Evolutionary conservation across 139 green algal species (phyloP), one percentile per base, ranked within the genome.

Genomic region (Medakamo hakoo): DNA sequence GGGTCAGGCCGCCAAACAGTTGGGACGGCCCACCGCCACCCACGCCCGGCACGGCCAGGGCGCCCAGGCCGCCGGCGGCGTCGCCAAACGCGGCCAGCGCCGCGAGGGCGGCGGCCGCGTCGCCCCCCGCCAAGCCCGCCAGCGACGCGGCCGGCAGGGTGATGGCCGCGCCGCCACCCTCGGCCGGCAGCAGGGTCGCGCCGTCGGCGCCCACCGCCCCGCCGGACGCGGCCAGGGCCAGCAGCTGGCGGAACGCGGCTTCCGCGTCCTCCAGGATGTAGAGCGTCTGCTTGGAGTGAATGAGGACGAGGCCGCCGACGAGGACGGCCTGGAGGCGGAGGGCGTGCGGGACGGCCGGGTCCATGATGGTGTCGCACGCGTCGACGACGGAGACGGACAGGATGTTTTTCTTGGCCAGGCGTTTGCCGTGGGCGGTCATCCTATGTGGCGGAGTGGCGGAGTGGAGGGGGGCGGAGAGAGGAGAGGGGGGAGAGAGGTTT

Each of bases 261-360:
- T 30, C 4, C 24, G 27, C 21, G 66, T 76, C 63, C 71, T 82
- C 82, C 49, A 86, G 63, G 2, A 91, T 73, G 62, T 76, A 87
- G 5, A 49, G 21, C 58, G 73, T 61, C 65, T 91, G 80, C 52
- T 70, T 74, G 56, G 69, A 73, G 69, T 80, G 83, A 18, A 91
- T 70, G 27, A 88, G 76, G n/a, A 82, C 76, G 16, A 91, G 68
- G 24, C 82, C 84, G 27, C 76, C 80, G 21, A 84, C 77, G 2
- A 91, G 72, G 55, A 91, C 85, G 52, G 78, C 84, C 25, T 88
- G 78, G 49, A 90, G 63, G 3, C 84, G 66, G 27, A 91, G 73
- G 16, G 82, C 83, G 20, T 90, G 84, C 1, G 84, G 84, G 24
- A 86, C 77, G 4, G 85, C 82, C 14, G 84, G 84, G 30, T 88